Conservation (phyloP, 2,329 filamentous ascomycete genomes). For the Botrytis fabae region DNA sequence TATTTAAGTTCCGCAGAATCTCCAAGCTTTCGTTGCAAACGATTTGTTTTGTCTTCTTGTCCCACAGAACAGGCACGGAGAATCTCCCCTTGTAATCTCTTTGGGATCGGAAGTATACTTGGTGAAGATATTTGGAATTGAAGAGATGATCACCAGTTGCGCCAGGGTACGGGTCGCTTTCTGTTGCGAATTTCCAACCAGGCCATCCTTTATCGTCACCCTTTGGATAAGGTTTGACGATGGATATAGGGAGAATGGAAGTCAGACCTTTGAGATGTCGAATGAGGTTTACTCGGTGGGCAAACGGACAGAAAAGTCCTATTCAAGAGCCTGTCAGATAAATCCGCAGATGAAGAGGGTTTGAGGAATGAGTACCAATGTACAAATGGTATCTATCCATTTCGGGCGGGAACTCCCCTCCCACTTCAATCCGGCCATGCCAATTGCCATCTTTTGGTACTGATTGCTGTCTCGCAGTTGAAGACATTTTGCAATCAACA, state of each 20-base stretch:
- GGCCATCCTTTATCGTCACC: conserved; percentile 14
- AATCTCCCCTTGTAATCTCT: conserved; percentile 64
- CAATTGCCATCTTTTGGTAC: conserved; percentile 3
- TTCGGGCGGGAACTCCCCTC: conserved; percentile 51
- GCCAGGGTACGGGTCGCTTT: conserved; percentile 13
- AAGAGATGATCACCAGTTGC: conserved; percentile 25
- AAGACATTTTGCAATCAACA: background rate
- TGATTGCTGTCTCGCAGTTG: background rate
- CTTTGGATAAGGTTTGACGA: conserved; percentile 16
- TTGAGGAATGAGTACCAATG: background rate
- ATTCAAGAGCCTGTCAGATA: background rate
- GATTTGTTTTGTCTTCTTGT: conserved; percentile 57
- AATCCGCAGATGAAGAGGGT: background rate
- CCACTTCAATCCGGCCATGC: conserved; percentile 22
- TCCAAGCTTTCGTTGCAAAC: conserved; percentile 80
- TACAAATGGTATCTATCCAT: conserved; percentile 67
- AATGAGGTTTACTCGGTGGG: conserved; percentile 81
- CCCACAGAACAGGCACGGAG: conserved; percentile 67
- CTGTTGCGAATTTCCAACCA: conserved; percentile 25
- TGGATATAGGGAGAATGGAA: conserved; percentile 51
- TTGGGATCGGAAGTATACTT: conserved; percentile 65
- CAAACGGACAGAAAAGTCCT: conserved; percentile 26
- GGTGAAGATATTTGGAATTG: conserved; percentile 58
- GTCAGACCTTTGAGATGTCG: conserved; percentile 88
- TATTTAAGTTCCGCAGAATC: conserved; percentile 78